Conservation (phyloP, 1,284 basidiomycete genomes). For the Apiotrichum porosum region DNA sequence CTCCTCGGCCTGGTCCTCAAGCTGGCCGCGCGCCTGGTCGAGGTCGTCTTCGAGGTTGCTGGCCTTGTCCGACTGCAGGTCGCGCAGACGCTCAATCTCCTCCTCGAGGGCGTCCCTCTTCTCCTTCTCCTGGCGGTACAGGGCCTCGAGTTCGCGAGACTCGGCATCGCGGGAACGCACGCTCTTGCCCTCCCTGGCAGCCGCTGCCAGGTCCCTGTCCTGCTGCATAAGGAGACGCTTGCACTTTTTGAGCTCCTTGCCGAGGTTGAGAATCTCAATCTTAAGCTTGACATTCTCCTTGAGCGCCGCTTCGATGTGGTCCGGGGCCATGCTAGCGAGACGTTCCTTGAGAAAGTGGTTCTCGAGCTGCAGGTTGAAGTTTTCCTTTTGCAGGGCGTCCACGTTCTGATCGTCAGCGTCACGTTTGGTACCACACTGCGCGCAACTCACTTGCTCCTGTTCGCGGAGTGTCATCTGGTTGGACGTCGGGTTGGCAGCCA, state of each 20-base stretch:
- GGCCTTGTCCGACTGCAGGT: conserved; percentile 62
- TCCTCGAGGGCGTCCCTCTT: conserved; percentile 27
- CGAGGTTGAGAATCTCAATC: conserved; percentile 81
- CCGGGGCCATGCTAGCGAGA: conserved; percentile 73
- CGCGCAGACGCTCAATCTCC: conserved; percentile 47
- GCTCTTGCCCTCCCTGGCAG: conserved; percentile 53
- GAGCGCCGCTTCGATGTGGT: conserved; percentile 82
- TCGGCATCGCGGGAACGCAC: conserved; percentile 15
- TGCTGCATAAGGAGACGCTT: conserved; percentile 82
- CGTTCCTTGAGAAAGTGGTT: conserved; percentile 90
- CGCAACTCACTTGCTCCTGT: conserved; percentile 78
- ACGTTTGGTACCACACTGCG: no score
- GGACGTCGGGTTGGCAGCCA: conserved; percentile 30
- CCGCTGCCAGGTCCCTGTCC: conserved; percentile 70
- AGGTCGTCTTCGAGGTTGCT: conserved; percentile 64
- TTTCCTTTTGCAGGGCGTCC: conserved; percentile 88
- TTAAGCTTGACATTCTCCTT: conserved; percentile 93
- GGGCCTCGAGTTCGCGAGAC: conserved; percentile 26
- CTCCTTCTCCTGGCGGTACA: conserved; percentile 44
- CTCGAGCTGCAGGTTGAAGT: conserved; percentile 88
- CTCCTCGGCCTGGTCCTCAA: conserved; percentile 58
- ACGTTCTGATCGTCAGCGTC: conserved; percentile 62
- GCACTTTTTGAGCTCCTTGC: conserved; percentile 87
- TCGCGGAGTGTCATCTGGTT: conserved; percentile 69
- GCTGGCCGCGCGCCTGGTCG: conserved; percentile 54